These are phyloP conservation scores for Austroboletus novae-zelandiae DNA, from an alignment of 1,284 basidiomycete species.

Conservation along the genomic window DNA sequence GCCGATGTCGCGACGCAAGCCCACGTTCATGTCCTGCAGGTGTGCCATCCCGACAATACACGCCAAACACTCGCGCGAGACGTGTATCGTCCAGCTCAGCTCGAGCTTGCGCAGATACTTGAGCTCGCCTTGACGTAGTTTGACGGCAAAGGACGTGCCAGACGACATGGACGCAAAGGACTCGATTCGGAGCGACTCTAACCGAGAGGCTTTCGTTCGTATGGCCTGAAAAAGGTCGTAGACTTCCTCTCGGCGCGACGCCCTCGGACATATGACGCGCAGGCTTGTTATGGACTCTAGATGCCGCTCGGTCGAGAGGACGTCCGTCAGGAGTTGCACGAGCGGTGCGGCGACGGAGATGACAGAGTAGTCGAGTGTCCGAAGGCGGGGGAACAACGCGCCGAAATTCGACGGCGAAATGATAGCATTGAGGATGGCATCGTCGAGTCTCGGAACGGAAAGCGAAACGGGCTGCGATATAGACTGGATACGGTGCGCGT, in stretches of 20 bases:
- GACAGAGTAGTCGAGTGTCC: constrained; percentile 26
- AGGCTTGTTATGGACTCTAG: constrained; percentile 22
- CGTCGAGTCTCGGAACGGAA: constrained; percentile 24
- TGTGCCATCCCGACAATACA: constrained; percentile 20
- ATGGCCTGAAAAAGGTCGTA: constrained; percentile 24
- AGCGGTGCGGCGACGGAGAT: constrained; percentile 20
- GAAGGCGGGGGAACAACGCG: constrained; percentile 27
- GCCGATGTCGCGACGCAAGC: constrained; percentile 20
- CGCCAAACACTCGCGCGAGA: constrained; percentile 25
- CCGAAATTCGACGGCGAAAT: constrained; percentile 22
- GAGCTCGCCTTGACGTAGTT: constrained; percentile 17
- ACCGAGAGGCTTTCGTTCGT: constrained; percentile 16
- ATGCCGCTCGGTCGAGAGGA: constrained; percentile 21
- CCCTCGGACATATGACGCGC: constrained; percentile 27
- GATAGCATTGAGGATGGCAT: constrained; percentile 18
- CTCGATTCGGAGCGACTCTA: constrained; percentile 23
- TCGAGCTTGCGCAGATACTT: constrained; percentile 23
- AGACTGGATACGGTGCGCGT: constrained; percentile 25
- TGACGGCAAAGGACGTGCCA: constrained; percentile 16
- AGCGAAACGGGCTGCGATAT: constrained; percentile 25
- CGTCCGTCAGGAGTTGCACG: constrained; percentile 18
- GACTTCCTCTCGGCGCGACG: constrained; percentile 16
- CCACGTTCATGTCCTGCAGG: constrained; percentile 23
- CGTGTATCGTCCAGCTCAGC: constrained; percentile 21
- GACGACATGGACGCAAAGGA: constrained; percentile 21